Conservation (phyloP, 257 asterid species). For the Solanum raphanifolium region DNA sequence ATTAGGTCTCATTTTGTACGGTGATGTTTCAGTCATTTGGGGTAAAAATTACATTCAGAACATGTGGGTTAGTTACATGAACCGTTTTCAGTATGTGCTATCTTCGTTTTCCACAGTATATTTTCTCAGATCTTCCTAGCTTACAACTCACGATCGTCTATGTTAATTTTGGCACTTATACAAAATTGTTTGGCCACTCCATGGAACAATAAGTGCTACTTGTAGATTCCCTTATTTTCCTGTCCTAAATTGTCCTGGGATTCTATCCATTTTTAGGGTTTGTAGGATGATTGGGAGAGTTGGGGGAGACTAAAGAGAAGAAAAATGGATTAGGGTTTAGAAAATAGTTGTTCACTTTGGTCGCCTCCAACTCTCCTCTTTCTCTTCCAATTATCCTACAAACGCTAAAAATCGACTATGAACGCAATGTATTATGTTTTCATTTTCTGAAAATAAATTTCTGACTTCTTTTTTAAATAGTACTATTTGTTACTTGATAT, state of each 20-base stretch:
- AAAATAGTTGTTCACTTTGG: too few species aligned
- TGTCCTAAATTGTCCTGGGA: neutral
- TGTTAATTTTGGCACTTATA: neutral
- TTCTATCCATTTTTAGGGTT: neutral
- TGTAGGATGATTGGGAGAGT: too few species aligned
- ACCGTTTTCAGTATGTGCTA: neutral
- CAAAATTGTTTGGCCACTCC: neutral
- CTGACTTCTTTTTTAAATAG: too few species aligned
- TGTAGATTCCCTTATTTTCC: neutral
- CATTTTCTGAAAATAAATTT: too few species aligned
- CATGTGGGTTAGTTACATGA: neutral
- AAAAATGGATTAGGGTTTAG: too few species aligned
- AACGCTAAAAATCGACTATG: too few species aligned
- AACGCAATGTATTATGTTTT: too few species aligned
- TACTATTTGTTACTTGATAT: too few species aligned
- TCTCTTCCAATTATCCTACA: too few species aligned
- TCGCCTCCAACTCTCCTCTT: too few species aligned
- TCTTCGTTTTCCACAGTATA: neutral
- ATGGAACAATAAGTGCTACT: neutral
- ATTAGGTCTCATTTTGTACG: neutral
- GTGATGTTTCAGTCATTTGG: neutral
- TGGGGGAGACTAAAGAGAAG: too few species aligned
- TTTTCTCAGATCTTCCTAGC: neutral
- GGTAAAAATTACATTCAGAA: neutral
- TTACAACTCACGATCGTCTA: neutral